Conservation (phyloP, 2,329 filamentous ascomycete species). For the Talaromyces sp. region DNA sequence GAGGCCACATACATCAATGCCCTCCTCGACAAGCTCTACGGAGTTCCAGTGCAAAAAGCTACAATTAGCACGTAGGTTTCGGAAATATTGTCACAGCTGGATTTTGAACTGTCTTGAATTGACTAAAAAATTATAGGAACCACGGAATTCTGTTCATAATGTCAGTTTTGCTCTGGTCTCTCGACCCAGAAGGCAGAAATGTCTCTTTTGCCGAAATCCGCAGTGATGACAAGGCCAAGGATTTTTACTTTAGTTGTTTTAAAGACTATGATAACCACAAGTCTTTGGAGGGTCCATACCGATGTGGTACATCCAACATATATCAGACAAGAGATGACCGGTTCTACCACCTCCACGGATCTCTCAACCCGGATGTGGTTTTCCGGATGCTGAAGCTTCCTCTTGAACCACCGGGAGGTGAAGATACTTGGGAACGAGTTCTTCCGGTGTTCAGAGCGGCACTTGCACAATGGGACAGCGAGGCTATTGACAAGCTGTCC, state of each 20-base stretch:
- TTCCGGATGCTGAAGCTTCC: conserved; percentile 1
- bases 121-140: background rate
- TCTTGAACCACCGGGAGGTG: background rate
- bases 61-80: background rate
- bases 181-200: conserved; percentile 4
- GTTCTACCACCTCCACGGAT: conserved; percentile 2
- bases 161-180: conserved; percentile 4
- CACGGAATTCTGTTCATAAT: conserved; percentile 4
- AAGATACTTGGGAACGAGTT: background rate
- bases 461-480: background rate
- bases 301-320: conserved; percentile 1
- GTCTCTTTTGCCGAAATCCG: conserved; percentile 3
- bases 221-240: background rate
- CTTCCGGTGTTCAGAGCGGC: background rate
- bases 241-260: background rate
- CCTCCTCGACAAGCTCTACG: conserved; percentile 1
- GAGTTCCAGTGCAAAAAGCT: background rate
- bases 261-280: conserved; percentile 2
- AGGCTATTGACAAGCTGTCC: background rate
- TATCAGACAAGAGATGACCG: conserved; percentile 1
- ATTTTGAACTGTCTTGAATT: background rate
- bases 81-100: background rate
- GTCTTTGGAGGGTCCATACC: conserved; percentile 1
- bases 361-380: conserved; percentile 1
- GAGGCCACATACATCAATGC: conserved; percentile 4